Percentiles rank a stretch among this genome's conserved stretches.
These are phyloP conservation scores for Cladosporium sp. DNA, from an alignment of 2,329 filamentous ascomycete species.

Conservation along the genomic window DNA sequence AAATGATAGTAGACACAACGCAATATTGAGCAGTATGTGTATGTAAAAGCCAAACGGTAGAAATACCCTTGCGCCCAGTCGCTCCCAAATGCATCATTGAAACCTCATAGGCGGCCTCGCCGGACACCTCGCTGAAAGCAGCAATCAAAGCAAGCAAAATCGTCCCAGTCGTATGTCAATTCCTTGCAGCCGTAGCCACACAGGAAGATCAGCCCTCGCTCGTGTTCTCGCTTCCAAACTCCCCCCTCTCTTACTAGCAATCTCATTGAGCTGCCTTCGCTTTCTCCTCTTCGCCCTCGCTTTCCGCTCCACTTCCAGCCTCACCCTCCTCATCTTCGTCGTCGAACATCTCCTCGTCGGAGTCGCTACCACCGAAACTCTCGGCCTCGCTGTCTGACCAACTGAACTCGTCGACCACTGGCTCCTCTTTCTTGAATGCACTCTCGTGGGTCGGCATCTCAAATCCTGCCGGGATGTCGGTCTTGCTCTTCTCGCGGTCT, in stretches of 20 bases:
- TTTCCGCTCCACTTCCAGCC: constrained; percentile 52
- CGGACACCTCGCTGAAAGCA: constrained; percentile 34
- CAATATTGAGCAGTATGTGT: constrained; percentile 1
- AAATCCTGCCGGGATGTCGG: constrained; percentile 77
- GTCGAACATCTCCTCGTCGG: constrained; percentile 53
- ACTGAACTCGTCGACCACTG: constrained; percentile 67
- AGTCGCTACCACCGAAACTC: constrained; percentile 75
- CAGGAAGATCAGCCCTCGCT: not conserved
- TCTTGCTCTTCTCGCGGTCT: constrained; percentile 72
- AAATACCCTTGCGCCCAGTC: not conserved
- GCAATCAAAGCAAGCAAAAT: constrained; percentile 20
- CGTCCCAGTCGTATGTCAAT: constrained; percentile 18
- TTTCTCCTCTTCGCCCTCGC: constrained; percentile 61
- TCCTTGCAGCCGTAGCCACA: constrained; percentile 24
- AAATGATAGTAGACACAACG: not conserved
- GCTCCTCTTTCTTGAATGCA: constrained; percentile 60
- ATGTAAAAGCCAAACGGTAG: not conserved
- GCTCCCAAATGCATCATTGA: constrained; percentile 9
- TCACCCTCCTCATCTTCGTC: constrained; percentile 63
- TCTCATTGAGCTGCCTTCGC: constrained; percentile 42
- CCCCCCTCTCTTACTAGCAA: not conserved
- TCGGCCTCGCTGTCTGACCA: constrained; percentile 62
- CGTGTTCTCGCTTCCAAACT: not conserved
- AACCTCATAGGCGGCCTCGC: constrained; percentile 16
- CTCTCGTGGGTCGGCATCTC: constrained; percentile 75